Evolutionary conservation across 106 monocot genomes (phyloP).

Genomic region (Allium sativum): DNA sequence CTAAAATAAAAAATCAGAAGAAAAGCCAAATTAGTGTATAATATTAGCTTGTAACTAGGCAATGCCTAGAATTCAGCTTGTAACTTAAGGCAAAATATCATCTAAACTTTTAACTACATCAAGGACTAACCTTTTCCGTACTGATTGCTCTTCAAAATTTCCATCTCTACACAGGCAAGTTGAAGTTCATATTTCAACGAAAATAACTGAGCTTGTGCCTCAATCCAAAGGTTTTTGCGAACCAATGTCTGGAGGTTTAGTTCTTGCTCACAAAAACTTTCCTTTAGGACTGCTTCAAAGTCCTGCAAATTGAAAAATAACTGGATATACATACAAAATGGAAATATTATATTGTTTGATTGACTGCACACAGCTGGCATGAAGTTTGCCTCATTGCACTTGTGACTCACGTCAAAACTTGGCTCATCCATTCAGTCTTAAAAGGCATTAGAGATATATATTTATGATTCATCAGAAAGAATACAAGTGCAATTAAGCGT

Average conservation of each 20-base stretch:
- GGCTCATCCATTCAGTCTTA: neutral
- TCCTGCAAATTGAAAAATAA: neutral
- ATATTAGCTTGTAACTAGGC: too few relatives aligned
- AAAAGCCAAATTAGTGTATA: too few relatives aligned
- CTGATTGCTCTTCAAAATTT: neutral
- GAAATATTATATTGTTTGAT: too few relatives aligned
- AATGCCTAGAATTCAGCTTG: too few relatives aligned
- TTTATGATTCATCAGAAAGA: neutral
- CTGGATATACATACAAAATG: too few relatives aligned
- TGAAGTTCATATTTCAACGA: constrained; percentile 11
- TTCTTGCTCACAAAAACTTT: constrained; percentile 3
- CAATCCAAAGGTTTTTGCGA: constrained; percentile 7
- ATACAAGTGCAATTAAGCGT: neutral
- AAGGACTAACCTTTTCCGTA: neutral
- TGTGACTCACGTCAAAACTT: too few relatives aligned
- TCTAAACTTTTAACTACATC: neutral
- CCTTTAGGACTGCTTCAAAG: neutral
- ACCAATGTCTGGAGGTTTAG: neutral
- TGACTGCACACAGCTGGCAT: too few relatives aligned
- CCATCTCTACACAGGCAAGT: neutral
- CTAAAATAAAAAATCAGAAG: too few relatives aligned
- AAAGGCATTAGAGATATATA: neutral
- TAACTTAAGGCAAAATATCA: too few relatives aligned
- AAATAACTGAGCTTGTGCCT: constrained; percentile 1
- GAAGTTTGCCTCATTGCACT: too few relatives aligned